Base-by-base conservation (phyloP, 331 rosid species). In the Quercus tomentella region DNA sequence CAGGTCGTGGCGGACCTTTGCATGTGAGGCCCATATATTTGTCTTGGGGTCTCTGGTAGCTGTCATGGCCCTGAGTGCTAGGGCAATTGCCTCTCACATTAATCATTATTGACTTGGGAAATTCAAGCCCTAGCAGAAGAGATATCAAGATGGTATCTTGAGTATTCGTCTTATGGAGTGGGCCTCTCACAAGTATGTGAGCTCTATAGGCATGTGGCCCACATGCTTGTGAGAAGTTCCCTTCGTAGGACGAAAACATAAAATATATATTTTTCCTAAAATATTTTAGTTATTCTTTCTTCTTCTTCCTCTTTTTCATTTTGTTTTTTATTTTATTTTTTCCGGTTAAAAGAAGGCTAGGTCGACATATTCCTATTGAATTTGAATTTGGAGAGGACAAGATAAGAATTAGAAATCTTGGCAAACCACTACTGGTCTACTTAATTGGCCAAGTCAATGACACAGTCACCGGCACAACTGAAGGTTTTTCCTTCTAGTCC, bases 1-100 rank as follows among this genome's bases (percentile, higher is more conserved):
- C 77, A 76, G 90, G 88, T 35, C 86, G 52, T 58, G 15, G 54
- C 2, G 54, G 54, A 14, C 54, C 54, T 49, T 17, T 10, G 78
- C 31, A 84, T 66, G 80, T 35, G 58, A 81, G 55, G 79, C 63
- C 62, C 51, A 77, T 74, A 72, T 74, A 65, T 20, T 14, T 67
- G 30, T 79, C 56, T 75, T 78, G 87, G 88, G 77, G 57, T 73
- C 68, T 82, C 26, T 6, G n/a, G 83, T 65, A 82, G 92, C 82
- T 86, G 88, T 79, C 91, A 78, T 84, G 89, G 74, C 82, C 90
- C 86, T 81, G 18, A 56, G 63, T 82, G 77, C 56, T 72, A 89
- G 77, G 83, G 83, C 88, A 84, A 83, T 75, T 86, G 82, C 84
- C 74, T 79, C 77, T 49, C 84, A n/a, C 74, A 52, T 62, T 58